Evolutionary conservation across 2,329 filamentous ascomycete species (phyloP).

Genomic region (Monilinia aucupariae): DNA sequence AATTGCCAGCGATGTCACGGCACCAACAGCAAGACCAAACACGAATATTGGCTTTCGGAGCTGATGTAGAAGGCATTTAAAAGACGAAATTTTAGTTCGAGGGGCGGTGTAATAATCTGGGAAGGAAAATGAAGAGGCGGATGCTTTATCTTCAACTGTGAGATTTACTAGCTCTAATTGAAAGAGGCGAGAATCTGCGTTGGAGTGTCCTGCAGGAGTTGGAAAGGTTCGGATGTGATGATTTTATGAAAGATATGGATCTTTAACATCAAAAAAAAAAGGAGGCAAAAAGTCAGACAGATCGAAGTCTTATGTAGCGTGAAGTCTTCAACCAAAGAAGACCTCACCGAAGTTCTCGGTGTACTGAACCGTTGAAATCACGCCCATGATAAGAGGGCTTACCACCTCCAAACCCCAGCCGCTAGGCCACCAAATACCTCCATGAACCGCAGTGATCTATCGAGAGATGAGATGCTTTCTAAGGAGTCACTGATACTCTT

Average conservation of each 20-base stretch:
- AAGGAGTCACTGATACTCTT: background rate
- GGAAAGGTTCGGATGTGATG: background rate
- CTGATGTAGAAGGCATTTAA: conserved; percentile 5
- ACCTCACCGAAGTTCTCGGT: background rate
- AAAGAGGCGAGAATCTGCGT: background rate
- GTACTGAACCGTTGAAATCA: background rate
- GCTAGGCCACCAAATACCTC: background rate
- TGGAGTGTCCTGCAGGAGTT: background rate
- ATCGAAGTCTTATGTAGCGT: background rate
- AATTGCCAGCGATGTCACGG: background rate
- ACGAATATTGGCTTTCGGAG: background rate
- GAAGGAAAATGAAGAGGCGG: background rate
- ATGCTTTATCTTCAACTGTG: conserved; percentile 1
- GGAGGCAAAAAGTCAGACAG: background rate
- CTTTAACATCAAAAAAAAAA: background rate
- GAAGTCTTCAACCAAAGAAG: background rate
- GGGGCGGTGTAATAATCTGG: background rate
- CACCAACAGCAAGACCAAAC: conserved; percentile 12
- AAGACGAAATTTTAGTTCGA: background rate
- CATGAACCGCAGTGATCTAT: background rate
- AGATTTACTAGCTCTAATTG: background rate
- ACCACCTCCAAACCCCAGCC: background rate
- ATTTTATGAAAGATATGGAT: background rate
- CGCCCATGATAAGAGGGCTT: background rate
- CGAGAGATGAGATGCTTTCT: background rate